Conservation (phyloP, 1,284 basidiomycete genomes). For the Trichosporon ovoides region DNA sequence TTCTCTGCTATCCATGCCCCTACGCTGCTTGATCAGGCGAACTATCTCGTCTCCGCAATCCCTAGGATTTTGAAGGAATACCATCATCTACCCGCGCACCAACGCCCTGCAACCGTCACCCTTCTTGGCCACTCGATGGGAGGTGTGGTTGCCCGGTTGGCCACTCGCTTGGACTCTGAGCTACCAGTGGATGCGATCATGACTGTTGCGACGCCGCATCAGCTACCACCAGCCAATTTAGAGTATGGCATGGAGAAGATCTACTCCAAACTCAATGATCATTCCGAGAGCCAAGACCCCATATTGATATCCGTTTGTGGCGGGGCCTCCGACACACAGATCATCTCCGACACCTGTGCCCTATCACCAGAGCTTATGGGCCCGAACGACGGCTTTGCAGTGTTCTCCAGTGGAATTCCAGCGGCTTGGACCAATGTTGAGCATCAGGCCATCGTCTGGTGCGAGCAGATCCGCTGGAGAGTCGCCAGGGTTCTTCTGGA, state of each 20-base stretch:
- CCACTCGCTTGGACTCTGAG: slow-evolving; percentile 48
- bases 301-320: slow-evolving; percentile 85
- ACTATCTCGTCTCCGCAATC: slow-evolving; percentile 69
- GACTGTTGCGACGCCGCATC: slow-evolving; percentile 92
- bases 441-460: slow-evolving; percentile 97
- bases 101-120: slow-evolving; percentile 53
- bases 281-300: slow-evolving; percentile 49
- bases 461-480: slow-evolving; percentile 88
- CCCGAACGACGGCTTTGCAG: slow-evolving; percentile 58
- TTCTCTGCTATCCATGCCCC: slow-evolving; percentile 91
- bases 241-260: slow-evolving; percentile 66
- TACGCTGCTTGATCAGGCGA: slow-evolving; percentile 76
- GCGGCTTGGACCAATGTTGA: slow-evolving; percentile 92
- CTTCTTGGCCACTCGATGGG: slow-evolving; percentile 97
- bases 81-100: slow-evolving; percentile 43
- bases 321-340: slow-evolving; percentile 84
- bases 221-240: slow-evolving; percentile 79
- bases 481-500: slow-evolving; percentile 74
- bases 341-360: slow-evolving; percentile 84
- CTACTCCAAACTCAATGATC: slow-evolving; percentile 54
- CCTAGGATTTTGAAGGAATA: slow-evolving; percentile 74
- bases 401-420: slow-evolving; percentile 81
- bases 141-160: slow-evolving; percentile 73
- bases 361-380: slow-evolving; percentile 50
- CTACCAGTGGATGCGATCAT: slow-evolving; percentile 68